Evolutionary conservation across 177 flowering plant genomes (phyloP).

Genomic region (Telopea speciosissima): DNA sequence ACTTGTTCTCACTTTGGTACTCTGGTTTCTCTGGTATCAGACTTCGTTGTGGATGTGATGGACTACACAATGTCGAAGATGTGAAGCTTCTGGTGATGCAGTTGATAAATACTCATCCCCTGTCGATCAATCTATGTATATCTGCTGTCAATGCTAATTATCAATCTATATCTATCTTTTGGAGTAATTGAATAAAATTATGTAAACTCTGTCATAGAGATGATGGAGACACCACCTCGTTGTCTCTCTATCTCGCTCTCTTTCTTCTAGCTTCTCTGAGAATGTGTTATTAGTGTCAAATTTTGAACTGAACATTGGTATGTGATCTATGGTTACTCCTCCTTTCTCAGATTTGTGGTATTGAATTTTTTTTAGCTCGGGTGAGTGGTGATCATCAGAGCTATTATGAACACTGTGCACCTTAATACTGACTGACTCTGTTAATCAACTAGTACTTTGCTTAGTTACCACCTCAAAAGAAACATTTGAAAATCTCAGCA

Average conservation of each 20-base stretch:
- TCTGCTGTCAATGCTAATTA: background rate
- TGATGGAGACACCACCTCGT: conserved; percentile 17
- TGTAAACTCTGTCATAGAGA: background rate
- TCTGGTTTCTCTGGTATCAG: conserved; percentile 28
- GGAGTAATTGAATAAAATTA: background rate
- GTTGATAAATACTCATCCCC: background rate
- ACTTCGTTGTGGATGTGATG: conserved; percentile 78
- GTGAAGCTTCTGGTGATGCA: conserved; percentile 27
- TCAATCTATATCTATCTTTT: background rate
- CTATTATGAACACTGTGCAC: too few species aligned
- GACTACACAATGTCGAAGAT: conserved; percentile 63
- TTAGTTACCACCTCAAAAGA: too few species aligned
- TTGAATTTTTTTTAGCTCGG: too few species aligned
- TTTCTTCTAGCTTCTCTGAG: background rate
- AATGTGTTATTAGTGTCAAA: background rate
- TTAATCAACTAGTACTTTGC: too few species aligned
- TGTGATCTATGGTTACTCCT: too few species aligned
- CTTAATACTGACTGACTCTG: too few species aligned
- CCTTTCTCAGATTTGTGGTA: too few species aligned
- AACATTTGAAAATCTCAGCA: too few species aligned
- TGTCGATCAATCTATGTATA: background rate
- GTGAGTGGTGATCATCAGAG: too few species aligned
- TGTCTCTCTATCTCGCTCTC: conserved; percentile 10
- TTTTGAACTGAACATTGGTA: background rate
- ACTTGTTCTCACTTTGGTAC: background rate